Percentiles rank a stretch among this genome's conserved stretches.
These are phyloP conservation scores for Pseudozyma flocculosa DNA, from an alignment of 1,284 basidiomycete genomes.

Conservation along the genomic window DNA sequence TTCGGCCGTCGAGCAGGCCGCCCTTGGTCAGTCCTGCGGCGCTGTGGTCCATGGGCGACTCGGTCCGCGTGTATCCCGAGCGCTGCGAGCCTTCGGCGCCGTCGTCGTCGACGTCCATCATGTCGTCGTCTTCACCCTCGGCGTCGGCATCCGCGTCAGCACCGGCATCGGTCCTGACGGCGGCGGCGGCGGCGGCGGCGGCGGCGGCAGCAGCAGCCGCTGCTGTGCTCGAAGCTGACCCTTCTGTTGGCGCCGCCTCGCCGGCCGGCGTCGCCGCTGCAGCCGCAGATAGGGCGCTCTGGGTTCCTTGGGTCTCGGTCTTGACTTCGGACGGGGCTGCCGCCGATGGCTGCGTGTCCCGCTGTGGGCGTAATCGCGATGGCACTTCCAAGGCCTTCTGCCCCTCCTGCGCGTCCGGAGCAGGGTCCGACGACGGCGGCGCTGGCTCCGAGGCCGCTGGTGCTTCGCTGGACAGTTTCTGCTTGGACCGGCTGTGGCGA, in stretches of 20 bases:
- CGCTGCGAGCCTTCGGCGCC: conserved; percentile 5
- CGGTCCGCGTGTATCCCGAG: conserved; percentile 2
- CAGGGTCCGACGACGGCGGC: conserved; percentile 3
- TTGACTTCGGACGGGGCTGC: no score
- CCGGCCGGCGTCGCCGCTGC: no score
- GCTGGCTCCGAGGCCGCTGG: neutral
- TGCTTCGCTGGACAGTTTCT: conserved; percentile 10
- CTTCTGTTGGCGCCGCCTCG: no score
- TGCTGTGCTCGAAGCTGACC: conserved; percentile 4
- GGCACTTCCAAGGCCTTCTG: neutral
- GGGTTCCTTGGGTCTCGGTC: no score
- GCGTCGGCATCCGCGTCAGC: neutral
- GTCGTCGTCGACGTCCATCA: conserved; percentile 12
- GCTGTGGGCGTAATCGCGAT: no score
- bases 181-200: conserved; percentile 5
- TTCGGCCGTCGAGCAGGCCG: conserved; percentile 32
- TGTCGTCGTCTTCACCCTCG: conserved; percentile 15
- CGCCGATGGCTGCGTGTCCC: no score
- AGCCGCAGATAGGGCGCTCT: no score
- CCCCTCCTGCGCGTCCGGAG: neutral
- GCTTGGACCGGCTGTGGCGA: conserved; percentile 19
- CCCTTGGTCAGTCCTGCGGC: conserved; percentile 27
- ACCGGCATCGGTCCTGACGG: conserved; percentile 1
- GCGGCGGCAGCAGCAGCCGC: conserved; percentile 1
- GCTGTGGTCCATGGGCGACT: conserved; percentile 6